Evolutionary conservation across 257 asterid genomes (phyloP).

Genomic region (Paraleonurus japonicus): DNA sequence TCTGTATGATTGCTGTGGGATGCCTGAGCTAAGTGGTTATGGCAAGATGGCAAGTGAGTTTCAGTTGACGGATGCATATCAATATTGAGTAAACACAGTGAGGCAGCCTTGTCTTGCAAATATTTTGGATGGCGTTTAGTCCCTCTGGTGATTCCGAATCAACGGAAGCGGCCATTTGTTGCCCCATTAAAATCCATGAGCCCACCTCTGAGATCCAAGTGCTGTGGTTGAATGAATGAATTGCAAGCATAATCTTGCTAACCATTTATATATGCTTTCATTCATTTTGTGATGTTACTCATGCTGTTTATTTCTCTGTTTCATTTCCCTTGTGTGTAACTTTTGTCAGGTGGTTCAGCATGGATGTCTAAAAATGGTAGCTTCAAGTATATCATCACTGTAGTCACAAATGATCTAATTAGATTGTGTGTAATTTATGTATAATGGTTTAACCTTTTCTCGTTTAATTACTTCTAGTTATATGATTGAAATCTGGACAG

Average conservation of each 20-base stretch:
- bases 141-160: slow-evolving; percentile 6
- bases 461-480: background rate
- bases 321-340: background rate
- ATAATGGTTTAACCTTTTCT: background rate
- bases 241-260: background rate
- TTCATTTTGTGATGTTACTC: background rate
- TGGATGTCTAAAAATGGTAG: background rate
- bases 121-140: background rate
- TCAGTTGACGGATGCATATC: background rate
- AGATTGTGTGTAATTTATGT: slow-evolving; percentile 1
- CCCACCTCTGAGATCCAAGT: background rate
- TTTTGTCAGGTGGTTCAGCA: background rate
- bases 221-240: background rate
- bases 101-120: background rate
- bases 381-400: background rate
- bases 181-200: background rate
- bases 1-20: slow-evolving; percentile 12
- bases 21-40: too few species aligned
- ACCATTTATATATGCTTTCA: background rate
- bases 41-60: too few species aligned
- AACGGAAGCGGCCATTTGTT: background rate
- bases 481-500: background rate
- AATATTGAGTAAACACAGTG: background rate
- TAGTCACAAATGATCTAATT: background rate
- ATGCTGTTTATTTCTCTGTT: background rate